Conservation (phyloP, 441 rosid species). For the Iberis amara region DNA sequence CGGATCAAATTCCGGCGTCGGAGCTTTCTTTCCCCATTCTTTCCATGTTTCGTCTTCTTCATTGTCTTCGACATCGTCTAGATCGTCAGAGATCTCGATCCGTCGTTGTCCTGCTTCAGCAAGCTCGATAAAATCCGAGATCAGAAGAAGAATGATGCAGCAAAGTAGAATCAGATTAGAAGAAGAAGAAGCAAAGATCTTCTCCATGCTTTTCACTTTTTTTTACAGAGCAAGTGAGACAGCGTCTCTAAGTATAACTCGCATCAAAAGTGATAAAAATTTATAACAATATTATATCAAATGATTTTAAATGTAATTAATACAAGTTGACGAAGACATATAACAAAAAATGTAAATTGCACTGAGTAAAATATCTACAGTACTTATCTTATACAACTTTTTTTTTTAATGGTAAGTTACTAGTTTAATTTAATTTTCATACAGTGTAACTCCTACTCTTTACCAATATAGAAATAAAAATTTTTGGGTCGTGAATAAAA, state of each 20-base stretch:
- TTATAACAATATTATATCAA: no score
- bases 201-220: slow-evolving; percentile 10
- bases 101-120: slow-evolving; percentile 49
- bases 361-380: no score
- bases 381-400: no score
- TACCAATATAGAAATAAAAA: neutral
- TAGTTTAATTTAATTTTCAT: no score
- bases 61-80: slow-evolving; percentile 72
- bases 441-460: no score
- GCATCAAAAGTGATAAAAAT: no score
- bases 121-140: slow-evolving; percentile 25
- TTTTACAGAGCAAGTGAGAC: neutral
- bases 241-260: no score
- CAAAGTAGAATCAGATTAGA: slow-evolving; percentile 20
- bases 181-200: slow-evolving; percentile 3
- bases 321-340: neutral
- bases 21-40: slow-evolving; percentile 66
- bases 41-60: slow-evolving; percentile 93
- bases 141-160: slow-evolving; percentile 28
- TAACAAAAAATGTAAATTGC: no score
- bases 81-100: slow-evolving; percentile 75
- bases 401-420: no score
- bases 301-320: no score
- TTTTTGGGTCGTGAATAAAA: neutral
- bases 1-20: slow-evolving; percentile 41